Percentiles rank a stretch among this genome's conserved stretches.
Evolutionary conservation across 495 filamentous ascomycete species (phyloP).

Genomic region (Aspergillus sparsus): DNA sequence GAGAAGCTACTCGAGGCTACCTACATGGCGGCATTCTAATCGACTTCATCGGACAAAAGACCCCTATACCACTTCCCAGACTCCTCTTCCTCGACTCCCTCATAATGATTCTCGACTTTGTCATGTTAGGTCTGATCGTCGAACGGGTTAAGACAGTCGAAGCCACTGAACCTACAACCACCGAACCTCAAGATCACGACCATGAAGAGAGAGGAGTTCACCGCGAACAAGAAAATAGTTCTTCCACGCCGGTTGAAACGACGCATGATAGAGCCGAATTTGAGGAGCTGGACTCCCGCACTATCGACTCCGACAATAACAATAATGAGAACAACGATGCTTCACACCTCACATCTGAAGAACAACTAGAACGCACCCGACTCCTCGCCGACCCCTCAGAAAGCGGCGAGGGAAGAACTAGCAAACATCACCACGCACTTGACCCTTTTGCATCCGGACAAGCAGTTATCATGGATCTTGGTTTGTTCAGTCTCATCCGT

Average conservation of each 20-base stretch:
- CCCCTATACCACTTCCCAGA: conserved; percentile 65
- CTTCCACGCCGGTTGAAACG: neutral
- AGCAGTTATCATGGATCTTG: conserved; percentile 66
- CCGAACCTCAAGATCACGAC: conserved; percentile 65
- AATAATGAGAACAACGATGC: conserved; percentile 7
- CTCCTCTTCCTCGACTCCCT: conserved; percentile 66
- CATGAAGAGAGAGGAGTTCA: conserved; percentile 54
- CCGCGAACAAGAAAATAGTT: conserved; percentile 19
- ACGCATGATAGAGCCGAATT: conserved; percentile 28
- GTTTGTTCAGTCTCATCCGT: conserved; percentile 64
- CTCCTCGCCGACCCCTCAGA: conserved; percentile 48
- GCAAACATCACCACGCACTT: conserved; percentile 46
- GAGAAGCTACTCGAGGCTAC: conserved; percentile 76
- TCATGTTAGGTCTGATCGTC: conserved; percentile 72
- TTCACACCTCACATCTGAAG: conserved; percentile 29
- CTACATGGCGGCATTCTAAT: conserved; percentile 82
- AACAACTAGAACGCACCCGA: conserved; percentile 46
- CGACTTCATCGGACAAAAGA: conserved; percentile 84
- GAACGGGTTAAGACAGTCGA: conserved; percentile 60
- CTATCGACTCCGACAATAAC: neutral
- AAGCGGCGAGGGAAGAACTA: conserved; percentile 25
- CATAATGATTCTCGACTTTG: conserved; percentile 65
- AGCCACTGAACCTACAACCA: conserved; percentile 7
- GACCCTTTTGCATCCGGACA: conserved; percentile 69
- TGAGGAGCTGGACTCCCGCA: conserved; percentile 17